A percentile compares a stretch with the other conserved stretches of the same genome.
Conservation (phyloP, 1,139 yeast genomes). For the Protomyces macrosporus region DNA sequence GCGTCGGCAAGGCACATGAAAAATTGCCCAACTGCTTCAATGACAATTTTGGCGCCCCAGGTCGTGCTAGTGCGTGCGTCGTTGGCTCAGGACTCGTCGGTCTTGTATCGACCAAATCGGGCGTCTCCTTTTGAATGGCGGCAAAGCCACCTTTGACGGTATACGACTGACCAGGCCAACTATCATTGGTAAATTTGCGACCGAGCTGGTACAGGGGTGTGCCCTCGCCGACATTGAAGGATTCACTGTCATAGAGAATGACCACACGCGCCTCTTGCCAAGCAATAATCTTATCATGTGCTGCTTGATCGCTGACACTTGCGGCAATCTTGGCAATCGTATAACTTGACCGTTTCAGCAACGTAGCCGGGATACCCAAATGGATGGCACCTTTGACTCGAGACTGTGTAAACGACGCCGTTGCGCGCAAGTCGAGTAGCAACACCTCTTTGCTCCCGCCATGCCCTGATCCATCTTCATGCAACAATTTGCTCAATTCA, state of each 20-base stretch:
- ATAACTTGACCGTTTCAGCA: slow-evolving; percentile 63
- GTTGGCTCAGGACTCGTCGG: not conserved
- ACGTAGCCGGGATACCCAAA: slow-evolving; percentile 71
- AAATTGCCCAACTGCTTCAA: slow-evolving; percentile 5
- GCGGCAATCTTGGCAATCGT: slow-evolving; percentile 34
- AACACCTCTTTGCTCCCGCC: not conserved
- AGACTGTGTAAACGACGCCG: slow-evolving; percentile 52
- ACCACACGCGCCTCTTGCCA: slow-evolving; percentile 38
- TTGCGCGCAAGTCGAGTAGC: slow-evolving; percentile 62
- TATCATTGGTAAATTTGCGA: slow-evolving; percentile 34
- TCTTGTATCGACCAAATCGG: not conserved
- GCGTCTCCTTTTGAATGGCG: slow-evolving; percentile 2
- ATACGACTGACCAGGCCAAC: slow-evolving; percentile 35
- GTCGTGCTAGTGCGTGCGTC: not conserved
- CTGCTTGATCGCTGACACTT: not conserved
- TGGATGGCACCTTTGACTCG: slow-evolving; percentile 58
- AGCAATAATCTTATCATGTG: slow-evolving; percentile 33
- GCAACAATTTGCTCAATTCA: not conserved
- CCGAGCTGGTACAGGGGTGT: slow-evolving; percentile 30
- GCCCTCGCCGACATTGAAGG: slow-evolving; percentile 20
- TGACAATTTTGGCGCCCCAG: not conserved
- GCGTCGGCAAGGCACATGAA: not conserved
- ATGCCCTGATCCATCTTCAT: not conserved
- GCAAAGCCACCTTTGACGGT: slow-evolving; percentile 37
- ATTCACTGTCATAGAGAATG: slow-evolving; percentile 49